Evolutionary conservation across 768 basidiomycete genomes (phyloP).

Genomic region (Pleurotus sapidus): DNA sequence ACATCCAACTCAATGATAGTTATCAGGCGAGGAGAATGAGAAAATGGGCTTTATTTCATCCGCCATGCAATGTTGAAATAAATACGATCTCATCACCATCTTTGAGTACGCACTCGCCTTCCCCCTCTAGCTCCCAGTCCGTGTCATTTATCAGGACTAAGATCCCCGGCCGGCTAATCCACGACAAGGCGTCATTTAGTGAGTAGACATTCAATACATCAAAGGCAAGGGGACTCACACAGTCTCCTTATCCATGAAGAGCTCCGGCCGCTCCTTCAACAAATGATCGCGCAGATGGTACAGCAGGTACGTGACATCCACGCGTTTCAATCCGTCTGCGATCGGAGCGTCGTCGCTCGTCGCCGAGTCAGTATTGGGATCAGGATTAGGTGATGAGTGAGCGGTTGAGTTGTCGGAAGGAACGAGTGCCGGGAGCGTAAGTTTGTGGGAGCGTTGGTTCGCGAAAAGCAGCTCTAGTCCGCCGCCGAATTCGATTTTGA

Average conservation of each 20-base stretch:
- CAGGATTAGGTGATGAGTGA: neutral
- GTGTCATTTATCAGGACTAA: constrained; percentile 96
- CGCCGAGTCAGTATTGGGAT: neutral
- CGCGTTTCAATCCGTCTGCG: constrained; percentile 32
- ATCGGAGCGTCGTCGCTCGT: neutral
- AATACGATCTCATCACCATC: constrained; percentile 90
- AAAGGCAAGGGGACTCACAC: constrained; percentile 54
- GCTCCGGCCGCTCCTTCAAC: constrained; percentile 80
- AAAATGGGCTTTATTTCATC: constrained; percentile 35
- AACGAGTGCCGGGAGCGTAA: constrained; percentile 51
- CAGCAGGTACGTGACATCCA: constrained; percentile 76
- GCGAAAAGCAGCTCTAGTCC: constrained; percentile 85
- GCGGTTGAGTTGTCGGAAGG: constrained; percentile 31
- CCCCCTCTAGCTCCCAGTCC: constrained; percentile 97
- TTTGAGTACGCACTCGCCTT: constrained; percentile 79
- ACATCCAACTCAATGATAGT: too few species aligned
- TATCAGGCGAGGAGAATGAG: too few species aligned
- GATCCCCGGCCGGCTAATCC: constrained; percentile 85
- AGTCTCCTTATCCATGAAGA: constrained; percentile 85
- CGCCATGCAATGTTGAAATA: constrained; percentile 95
- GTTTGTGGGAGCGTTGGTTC: constrained; percentile 56
- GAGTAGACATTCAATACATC: too few species aligned
- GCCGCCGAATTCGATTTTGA: constrained; percentile 79
- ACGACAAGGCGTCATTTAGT: neutral
- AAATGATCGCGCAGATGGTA: constrained; percentile 73